Evolutionary conservation across 345 rosid species (phyloP), one percentile per base, ranked within the genome.

Genomic region (Noccaea bulbosa): DNA sequence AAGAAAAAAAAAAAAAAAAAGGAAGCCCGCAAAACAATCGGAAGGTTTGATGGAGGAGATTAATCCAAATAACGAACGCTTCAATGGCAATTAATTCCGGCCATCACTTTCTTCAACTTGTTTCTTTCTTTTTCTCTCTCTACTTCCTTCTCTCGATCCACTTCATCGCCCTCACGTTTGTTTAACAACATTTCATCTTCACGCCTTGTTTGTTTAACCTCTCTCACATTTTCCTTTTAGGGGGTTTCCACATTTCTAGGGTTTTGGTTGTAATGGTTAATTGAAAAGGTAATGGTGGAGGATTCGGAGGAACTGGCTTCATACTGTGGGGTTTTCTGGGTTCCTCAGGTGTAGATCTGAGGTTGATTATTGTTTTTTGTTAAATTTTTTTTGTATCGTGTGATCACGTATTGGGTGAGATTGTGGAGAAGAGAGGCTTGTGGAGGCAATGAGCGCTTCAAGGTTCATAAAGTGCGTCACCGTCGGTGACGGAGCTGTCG

Each of bases 401-500:
- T 67, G 11, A 46, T 62, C 50, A 34, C n/a, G 12, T 17, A 8
- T 16, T 58, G 38, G 12, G 17, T 30, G 35, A 37, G 20, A 14
- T 33, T 55, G 32, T 46, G 67, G 12, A 46, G 58, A 33, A 46
- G 63, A 34, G 32, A 67, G 45, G 14, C 9, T 30, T 61, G 4
- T 11, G 46, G 72, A 73, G 53, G 35, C 77, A 65, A 74, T 74
- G 78, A 68, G 78, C 41, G 74, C 78, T 35, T 68, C 74, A 35
- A 67, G 73, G 49, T 74, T 74, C 73, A 74, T 67, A 10, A 74
- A 74, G 37, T 74, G 78, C 6, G 74, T 68, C 0, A 75, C 78
- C 10, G 78, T 75, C 27, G 78, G 78, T 44, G 78, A 75, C 45
- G 78, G 78, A 45, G 78, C 78, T 60, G 78, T 75, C n/a, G 78